Percentiles rank a stretch among this genome's conserved stretches.
phyloP scores from a whole-genome alignment of 2,329 filamentous ascomycete species.

The Scortechinia acanthostroma region DNA sequence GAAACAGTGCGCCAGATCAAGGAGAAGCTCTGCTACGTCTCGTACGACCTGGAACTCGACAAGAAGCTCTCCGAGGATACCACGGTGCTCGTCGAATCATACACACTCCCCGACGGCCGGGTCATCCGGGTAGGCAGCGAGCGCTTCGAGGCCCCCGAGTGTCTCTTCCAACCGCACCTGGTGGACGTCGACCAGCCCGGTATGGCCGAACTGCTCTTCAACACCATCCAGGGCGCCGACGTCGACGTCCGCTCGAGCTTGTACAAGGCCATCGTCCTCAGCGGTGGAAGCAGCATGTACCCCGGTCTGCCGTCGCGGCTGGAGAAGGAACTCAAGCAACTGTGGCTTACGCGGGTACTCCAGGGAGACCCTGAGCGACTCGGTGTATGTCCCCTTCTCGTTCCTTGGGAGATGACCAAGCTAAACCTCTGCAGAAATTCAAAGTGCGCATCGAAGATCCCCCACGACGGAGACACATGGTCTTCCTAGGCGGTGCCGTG shows the following conservation, averaged over 20 bases:
- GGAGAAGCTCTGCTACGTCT: constrained; percentile 99
- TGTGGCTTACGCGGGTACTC: constrained; percentile 90
- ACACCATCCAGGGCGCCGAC: constrained; percentile 93
- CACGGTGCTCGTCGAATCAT: constrained; percentile 92
- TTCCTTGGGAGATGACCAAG: too few relatives aligned
- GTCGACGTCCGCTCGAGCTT: constrained; percentile 89
- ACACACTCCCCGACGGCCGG: constrained; percentile 91
- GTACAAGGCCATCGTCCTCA: constrained; percentile 95
- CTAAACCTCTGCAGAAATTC: too few relatives aligned
- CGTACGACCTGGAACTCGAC: constrained; percentile 93
- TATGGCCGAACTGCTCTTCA: constrained; percentile 95
- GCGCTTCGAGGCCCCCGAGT: constrained; percentile 95
- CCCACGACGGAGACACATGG: constrained; percentile 92
- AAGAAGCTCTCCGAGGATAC: constrained; percentile 95
- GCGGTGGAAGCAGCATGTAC: constrained; percentile 97
- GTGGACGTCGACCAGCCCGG: constrained; percentile 96
- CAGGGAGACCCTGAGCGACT: constrained; percentile 86
- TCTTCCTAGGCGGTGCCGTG: constrained; percentile 95
- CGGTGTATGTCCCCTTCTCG: constrained; percentile 30
- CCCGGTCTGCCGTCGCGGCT: constrained; percentile 86
- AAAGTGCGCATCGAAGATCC: constrained; percentile 99
- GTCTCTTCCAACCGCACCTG: constrained; percentile 94
- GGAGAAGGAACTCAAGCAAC: constrained; percentile 97
- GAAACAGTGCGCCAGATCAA: constrained; percentile 99
- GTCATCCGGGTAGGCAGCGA: constrained; percentile 95